Base-by-base conservation (phyloP, 2,329 filamentous ascomycete species). In the Aspergillus brunneoviolaceus region DNA sequence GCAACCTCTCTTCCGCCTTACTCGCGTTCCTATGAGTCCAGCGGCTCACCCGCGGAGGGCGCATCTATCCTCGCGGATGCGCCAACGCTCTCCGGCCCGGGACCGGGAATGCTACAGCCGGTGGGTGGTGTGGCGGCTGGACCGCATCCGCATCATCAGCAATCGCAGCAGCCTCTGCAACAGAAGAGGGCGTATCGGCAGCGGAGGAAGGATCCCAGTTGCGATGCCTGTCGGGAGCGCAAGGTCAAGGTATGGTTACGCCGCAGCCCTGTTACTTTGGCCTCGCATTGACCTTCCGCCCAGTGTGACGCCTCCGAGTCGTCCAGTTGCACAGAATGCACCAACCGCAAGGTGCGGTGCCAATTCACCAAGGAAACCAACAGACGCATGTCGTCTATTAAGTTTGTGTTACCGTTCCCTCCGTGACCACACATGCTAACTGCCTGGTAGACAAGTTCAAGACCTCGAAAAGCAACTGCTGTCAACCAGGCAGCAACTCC, bases 281-380 rank as follows among this genome's bases (percentile, higher is more conserved):
- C 27, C 49, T 56, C 31, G 48, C 31, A 29, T 50, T 35, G 31
- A 25, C 27, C 31, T 35, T 39, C 49, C 55, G 25, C 54, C 29
- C 59, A 87, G 84, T 99, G 95, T 76, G 95, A 99, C 80, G 95
- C 95, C 33, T 98, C 95, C 16, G 95, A 98, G 74, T 96, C 91
- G 19, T 89, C 91, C 11, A 96, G 94, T 77, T 99, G 95, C 76
- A 97, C 95, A 1, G 95, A 99, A 78, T 99, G 95, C 79, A 95
- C 92, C 4, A 97, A 93, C 74, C 89, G 95, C 65, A 96, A 94
- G 73, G 94, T 98, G 65, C 96, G 96, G 76, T 99, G 95, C 73
- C 94, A 98, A 72, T 99, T 99, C 74, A 99, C 95, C 53, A 99
- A 99, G 79, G 95, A 99, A 77, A 99, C 95, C 12, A 99, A 99